Evolutionary conservation across 441 rosid genomes (phyloP).

Genomic region (Bocquillonia castaneifolia): DNA sequence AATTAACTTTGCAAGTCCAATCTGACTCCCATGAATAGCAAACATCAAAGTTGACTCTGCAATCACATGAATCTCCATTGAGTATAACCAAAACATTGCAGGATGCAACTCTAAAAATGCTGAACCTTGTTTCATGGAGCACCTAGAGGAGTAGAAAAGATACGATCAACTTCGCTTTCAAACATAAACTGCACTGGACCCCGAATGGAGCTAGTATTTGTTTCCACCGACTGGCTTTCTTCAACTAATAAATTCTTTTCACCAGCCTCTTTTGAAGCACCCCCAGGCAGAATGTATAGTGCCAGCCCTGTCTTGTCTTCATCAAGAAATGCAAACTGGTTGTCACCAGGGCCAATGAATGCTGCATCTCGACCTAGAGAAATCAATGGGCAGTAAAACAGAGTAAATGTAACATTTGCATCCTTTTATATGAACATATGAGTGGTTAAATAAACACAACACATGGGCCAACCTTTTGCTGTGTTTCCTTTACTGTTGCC

Average conservation of each 20-base stretch:
- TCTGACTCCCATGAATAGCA: constrained; percentile 80
- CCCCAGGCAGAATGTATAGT: constrained; percentile 73
- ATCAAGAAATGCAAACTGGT: constrained; percentile 90
- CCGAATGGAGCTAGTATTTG: constrained; percentile 53
- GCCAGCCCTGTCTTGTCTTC: constrained; percentile 87
- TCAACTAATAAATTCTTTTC: constrained; percentile 65
- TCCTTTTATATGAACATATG: constrained; percentile 14
- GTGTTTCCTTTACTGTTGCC: constrained; percentile 75
- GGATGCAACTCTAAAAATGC: constrained; percentile 17
- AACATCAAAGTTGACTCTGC: constrained; percentile 92
- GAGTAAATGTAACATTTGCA: constrained; percentile 18
- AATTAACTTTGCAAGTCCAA: constrained; percentile 82
- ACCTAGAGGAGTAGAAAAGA: constrained; percentile 98
- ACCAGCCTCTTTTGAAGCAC: constrained; percentile 53
- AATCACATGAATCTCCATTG: constrained; percentile 34
- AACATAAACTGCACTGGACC: constrained; percentile 88
- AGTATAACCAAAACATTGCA: constrained; percentile 25
- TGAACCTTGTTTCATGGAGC: constrained; percentile 28
- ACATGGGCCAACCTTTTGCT: constrained; percentile 54
- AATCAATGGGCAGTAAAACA: constrained; percentile 17
- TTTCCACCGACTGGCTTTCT: constrained; percentile 51
- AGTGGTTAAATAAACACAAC: constrained; percentile 16
- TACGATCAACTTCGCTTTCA: constrained; percentile 89
- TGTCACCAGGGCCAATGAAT: constrained; percentile 76
- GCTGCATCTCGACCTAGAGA: constrained; percentile 90